These are phyloP conservation scores for Musa troglodytarum DNA, from an alignment of 176 grass and related monocot species.

Conservation along the genomic window DNA sequence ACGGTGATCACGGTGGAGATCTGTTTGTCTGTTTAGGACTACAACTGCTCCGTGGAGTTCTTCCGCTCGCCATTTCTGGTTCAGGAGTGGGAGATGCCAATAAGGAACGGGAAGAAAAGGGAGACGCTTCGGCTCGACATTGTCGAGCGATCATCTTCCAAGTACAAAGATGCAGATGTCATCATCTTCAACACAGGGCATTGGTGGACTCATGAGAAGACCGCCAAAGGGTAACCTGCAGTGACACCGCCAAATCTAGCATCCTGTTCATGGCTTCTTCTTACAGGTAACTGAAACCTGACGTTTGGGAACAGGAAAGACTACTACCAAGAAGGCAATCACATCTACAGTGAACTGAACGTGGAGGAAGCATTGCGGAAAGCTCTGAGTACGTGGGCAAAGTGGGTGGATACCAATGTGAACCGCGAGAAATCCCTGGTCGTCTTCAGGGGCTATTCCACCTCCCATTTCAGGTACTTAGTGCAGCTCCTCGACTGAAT, in stretches of 20 bases:
- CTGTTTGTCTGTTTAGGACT: conserved; percentile 40
- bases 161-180: conserved; percentile 82
- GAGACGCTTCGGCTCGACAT: conserved; percentile 95
- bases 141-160: conserved; percentile 67
- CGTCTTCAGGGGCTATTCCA: conserved; percentile 87
- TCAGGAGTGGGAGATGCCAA: conserved; percentile 64
- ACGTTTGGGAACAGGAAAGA: conserved; percentile 50
- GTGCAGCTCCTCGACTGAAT: neutral
- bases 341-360: conserved; percentile 62
- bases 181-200: conserved; percentile 96
- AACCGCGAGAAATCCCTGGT: conserved; percentile 55
- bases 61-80: conserved; percentile 90
- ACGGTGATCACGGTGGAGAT: no score
- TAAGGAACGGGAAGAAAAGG: conserved; percentile 41
- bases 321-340: conserved; percentile 92
- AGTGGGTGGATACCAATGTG: conserved; percentile 79
- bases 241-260: neutral
- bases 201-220: conserved; percentile 99
- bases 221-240: conserved; percentile 62
- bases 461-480: conserved; percentile 71
- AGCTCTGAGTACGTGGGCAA: conserved; percentile 85
- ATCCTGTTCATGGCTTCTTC: neutral
- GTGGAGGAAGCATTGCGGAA: conserved; percentile 69
- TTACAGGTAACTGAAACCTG: neutral
- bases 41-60: conserved; percentile 86